Conservation (phyloP, 257 asterid genomes). For the Gentiana dahurica region DNA sequence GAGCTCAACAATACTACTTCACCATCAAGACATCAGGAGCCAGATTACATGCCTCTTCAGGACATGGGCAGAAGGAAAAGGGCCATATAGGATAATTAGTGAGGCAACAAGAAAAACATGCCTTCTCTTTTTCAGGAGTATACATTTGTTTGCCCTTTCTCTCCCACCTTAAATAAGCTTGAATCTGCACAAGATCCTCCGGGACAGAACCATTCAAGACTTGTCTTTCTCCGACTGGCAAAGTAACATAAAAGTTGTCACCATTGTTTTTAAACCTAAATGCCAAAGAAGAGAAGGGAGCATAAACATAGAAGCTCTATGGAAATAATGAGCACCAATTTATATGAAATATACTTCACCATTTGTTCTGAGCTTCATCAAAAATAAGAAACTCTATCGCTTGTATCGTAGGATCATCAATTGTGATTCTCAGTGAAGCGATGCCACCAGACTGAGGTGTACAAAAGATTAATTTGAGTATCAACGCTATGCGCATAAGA, state of each 20-base stretch:
- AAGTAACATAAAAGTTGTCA: conserved; percentile 50
- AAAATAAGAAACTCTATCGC: conserved; percentile 89
- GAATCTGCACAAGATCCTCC: conserved; percentile 96
- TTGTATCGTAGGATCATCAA: conserved; percentile 72
- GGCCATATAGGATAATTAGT: background rate
- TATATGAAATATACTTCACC: conserved; percentile 29
- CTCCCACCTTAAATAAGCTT: conserved; percentile 96
- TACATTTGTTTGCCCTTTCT: conserved; percentile 79
- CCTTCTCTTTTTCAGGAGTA: conserved; percentile 83
- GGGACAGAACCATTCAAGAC: conserved; percentile 54
- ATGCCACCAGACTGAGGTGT: conserved; percentile 55
- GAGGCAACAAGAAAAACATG: conserved; percentile 16
- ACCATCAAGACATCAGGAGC: too few relatives aligned
- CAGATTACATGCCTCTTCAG: too few relatives aligned
- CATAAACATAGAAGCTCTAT: background rate
- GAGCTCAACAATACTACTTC: too few relatives aligned
- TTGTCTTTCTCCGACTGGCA: conserved; percentile 36
- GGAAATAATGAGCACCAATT: background rate
- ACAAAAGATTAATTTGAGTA: conserved; percentile 2
- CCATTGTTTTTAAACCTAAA: conserved; percentile 87
- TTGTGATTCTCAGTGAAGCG: conserved; percentile 63
- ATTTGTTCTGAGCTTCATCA: conserved; percentile 73
- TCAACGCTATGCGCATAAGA: background rate
- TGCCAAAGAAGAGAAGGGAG: conserved; percentile 5
- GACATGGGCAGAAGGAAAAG: too few relatives aligned